Percentiles rank a stretch among this genome's conserved stretches.
phyloP scores from a whole-genome alignment of 2,329 filamentous ascomycete species.

The Aschersonia sp. region DNA sequence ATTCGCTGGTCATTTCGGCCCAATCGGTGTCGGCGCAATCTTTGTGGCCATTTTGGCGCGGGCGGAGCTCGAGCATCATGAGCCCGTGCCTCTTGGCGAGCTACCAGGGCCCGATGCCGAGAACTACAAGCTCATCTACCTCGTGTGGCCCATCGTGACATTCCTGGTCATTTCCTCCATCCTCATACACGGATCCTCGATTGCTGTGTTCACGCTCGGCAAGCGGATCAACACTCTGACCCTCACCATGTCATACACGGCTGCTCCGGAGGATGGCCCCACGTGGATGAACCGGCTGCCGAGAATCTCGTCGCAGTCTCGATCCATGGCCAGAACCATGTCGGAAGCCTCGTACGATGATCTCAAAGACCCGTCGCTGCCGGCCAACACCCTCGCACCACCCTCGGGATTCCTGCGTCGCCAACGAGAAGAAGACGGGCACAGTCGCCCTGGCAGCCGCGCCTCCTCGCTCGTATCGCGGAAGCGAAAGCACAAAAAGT shows the following conservation, averaged over 20 bases:
- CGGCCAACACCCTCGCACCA: conserved; percentile 58
- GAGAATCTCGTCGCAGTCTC: conserved; percentile 47
- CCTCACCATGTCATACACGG: conserved; percentile 91
- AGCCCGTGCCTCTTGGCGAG: conserved; percentile 56
- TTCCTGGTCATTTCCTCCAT: conserved; percentile 94
- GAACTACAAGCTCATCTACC: conserved; percentile 56
- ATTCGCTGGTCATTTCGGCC: conserved; percentile 94
- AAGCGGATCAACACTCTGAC: conserved; percentile 97
- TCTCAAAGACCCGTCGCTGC: conserved; percentile 41
- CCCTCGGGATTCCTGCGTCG: conserved; percentile 69
- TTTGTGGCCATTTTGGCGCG: conserved; percentile 88
- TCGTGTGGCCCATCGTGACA: conserved; percentile 92
- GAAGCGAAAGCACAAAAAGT: conserved; percentile 50
- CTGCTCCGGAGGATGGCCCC: conserved; percentile 73
- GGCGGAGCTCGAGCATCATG: conserved; percentile 71
- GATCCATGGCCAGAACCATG: conserved; percentile 74
- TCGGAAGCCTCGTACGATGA: conserved; percentile 63
- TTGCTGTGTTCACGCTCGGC: conserved; percentile 92
- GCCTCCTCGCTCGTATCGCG: conserved; percentile 44
- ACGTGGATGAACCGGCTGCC: conserved; percentile 93
- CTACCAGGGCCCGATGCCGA: conserved; percentile 39
- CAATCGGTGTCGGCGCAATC: conserved; percentile 91
- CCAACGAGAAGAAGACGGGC: conserved; percentile 60
- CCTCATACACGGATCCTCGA: conserved; percentile 90
- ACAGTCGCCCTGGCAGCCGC: conserved; percentile 37